Percentiles rank a stretch among this genome's conserved stretches.
phyloP scores from a whole-genome alignment of 129 eudicot genomes.

The Silybum marianum region DNA sequence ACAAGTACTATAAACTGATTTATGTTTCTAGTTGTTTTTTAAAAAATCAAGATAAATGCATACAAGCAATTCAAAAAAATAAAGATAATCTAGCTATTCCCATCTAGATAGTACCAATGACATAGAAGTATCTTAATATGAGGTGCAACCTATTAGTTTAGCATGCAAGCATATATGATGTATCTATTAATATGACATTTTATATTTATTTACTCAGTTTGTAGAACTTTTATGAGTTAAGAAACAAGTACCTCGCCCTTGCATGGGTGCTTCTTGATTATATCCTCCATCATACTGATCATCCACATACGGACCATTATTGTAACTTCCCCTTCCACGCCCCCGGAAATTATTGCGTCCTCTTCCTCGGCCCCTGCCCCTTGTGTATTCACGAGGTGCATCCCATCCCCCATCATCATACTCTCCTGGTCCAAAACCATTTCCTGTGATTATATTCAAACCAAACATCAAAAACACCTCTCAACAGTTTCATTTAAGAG shows the following conservation, averaged over 20 bases:
- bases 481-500: no score
- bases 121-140: no score
- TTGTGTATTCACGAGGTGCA: conserved; percentile 51
- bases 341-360: conserved; percentile 69
- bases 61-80: no score
- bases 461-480: not conserved
- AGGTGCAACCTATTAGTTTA: not conserved
- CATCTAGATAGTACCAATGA: no score
- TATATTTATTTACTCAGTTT: not conserved
- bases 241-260: conserved; percentile 34
- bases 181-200: not conserved
- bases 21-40: no score
- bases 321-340: conserved; percentile 82
- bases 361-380: conserved; percentile 84
- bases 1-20: no score
- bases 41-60: no score
- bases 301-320: conserved; percentile 55
- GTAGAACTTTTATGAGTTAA: not conserved
- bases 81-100: no score
- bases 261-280: conserved; percentile 64
- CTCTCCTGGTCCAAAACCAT: conserved; percentile 53
- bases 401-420: conserved; percentile 86
- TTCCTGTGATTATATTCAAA: conserved; percentile 34
- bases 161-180: not conserved
- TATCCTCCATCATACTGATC: conserved; percentile 65